Conservation (phyloP, 164 flowering plant species). For the Litsea cubeba region DNA sequence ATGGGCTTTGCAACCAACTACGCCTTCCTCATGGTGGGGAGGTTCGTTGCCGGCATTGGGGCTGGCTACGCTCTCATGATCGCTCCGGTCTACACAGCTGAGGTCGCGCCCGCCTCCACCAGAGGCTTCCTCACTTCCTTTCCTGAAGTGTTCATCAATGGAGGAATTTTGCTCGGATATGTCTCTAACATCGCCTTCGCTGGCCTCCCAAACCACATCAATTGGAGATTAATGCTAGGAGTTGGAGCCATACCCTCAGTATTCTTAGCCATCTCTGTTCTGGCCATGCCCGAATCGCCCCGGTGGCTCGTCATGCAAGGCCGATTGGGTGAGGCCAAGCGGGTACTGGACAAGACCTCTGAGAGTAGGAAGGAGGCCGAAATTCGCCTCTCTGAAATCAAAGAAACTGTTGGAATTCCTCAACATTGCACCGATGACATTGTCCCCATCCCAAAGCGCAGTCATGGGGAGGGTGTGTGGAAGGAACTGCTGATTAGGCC, state of each 20-base stretch:
- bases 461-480: conserved; percentile 56
- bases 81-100: conserved; percentile 39
- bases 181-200: conserved; percentile 65
- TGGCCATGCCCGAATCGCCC: conserved; percentile 79
- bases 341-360: conserved; percentile 53
- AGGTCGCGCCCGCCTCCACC: conserved; percentile 26
- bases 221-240: conserved; percentile 81
- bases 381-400: conserved; percentile 54
- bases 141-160: conserved; percentile 36
- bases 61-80: conserved; percentile 36
- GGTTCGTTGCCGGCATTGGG: conserved; percentile 38
- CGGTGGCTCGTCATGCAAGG: conserved; percentile 81
- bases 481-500: conserved; percentile 52
- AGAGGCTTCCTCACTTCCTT: conserved; percentile 35
- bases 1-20: conserved; percentile 30
- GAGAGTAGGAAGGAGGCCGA: conserved; percentile 44
- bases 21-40: conserved; percentile 30
- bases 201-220: conserved; percentile 30
- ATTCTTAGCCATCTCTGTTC: conserved; percentile 35
- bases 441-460: conserved; percentile 29
- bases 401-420: conserved; percentile 57
- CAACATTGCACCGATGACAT: conserved; percentile 41
- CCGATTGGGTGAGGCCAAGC: conserved; percentile 52
- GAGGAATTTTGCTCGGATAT: conserved; percentile 50
- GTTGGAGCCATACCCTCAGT: conserved; percentile 61